Evolutionary conservation across 768 basidiomycete genomes (phyloP).

Genomic region (Rubroboletus satanas): DNA sequence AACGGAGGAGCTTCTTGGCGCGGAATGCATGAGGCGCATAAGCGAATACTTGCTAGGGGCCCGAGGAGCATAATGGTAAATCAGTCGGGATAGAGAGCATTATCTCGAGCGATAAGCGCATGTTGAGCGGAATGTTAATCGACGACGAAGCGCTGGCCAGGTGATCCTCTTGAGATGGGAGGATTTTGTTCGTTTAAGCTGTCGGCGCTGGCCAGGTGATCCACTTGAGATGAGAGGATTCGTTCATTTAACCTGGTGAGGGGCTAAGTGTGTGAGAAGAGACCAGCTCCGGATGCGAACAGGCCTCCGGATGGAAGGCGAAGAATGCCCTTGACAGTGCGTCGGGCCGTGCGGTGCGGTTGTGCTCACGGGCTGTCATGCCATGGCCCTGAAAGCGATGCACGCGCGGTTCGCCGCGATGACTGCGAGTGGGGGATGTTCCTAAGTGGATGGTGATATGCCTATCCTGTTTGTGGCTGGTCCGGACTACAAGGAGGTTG

Average conservation of each 20-base stretch:
- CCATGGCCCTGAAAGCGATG: background rate
- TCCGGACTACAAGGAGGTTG: constrained; percentile 16
- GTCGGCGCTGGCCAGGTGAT: too few relatives aligned
- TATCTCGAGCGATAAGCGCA: background rate
- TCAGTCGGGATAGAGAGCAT: background rate
- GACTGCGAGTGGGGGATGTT: too few relatives aligned
- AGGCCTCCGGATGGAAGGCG: background rate
- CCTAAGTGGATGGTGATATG: background rate
- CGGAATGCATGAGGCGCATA: background rate
- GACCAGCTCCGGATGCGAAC: background rate
- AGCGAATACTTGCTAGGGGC: too few relatives aligned
- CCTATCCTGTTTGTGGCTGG: background rate
- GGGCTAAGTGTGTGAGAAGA: too few relatives aligned
- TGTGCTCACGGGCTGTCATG: too few relatives aligned
- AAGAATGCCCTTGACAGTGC: background rate
- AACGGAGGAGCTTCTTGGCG: background rate
- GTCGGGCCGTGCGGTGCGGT: too few relatives aligned
- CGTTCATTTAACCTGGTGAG: too few relatives aligned
- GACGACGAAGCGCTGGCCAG: background rate
- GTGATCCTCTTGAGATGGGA: too few relatives aligned
- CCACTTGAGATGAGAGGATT: too few relatives aligned
- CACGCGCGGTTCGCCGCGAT: background rate
- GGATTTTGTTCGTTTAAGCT: too few relatives aligned
- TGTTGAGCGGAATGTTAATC: background rate
- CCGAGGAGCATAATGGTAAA: background rate